Evolutionary conservation across 805 yeast species (phyloP).

Genomic region (Cyberlindnera maclurae): DNA sequence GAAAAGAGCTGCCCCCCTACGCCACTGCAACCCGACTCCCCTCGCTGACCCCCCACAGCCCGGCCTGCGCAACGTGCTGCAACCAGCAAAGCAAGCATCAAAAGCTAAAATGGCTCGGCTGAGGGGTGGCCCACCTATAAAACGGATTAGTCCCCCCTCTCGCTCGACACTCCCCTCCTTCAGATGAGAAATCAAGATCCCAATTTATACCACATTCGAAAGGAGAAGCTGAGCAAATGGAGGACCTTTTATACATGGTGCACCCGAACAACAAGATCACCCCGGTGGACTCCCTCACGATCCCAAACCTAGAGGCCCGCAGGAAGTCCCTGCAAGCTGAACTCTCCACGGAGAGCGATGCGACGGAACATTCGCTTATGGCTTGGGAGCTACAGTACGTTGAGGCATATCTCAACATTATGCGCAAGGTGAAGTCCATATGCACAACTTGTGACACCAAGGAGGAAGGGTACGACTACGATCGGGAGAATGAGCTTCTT

Average conservation of each 20-base stretch:
- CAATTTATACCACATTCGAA: neutral
- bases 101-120: too few species aligned
- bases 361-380: constrained; percentile 6
- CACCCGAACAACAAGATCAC: constrained; percentile 22
- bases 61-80: too few species aligned
- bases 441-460: constrained; percentile 11
- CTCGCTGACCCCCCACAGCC: too few species aligned
- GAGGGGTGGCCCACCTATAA: too few species aligned
- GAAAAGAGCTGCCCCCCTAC: too few species aligned
- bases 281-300: constrained; percentile 16
- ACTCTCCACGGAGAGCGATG: constrained; percentile 5
- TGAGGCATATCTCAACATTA: constrained; percentile 13
- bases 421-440: constrained; percentile 15
- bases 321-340: constrained; percentile 9
- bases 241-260: constrained; percentile 13
- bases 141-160: too few species aligned
- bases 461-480: constrained; percentile 18
- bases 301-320: constrained; percentile 16
- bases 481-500: constrained; percentile 21
- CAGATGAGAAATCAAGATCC: too few species aligned
- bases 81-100: too few species aligned
- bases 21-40: too few species aligned
- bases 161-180: too few species aligned
- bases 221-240: neutral
- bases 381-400: constrained; percentile 17